Evolutionary conservation across 805 yeast genomes (phyloP), one percentile per base, ranked within the genome.

Genomic region (Brettanomyces sp.): DNA sequence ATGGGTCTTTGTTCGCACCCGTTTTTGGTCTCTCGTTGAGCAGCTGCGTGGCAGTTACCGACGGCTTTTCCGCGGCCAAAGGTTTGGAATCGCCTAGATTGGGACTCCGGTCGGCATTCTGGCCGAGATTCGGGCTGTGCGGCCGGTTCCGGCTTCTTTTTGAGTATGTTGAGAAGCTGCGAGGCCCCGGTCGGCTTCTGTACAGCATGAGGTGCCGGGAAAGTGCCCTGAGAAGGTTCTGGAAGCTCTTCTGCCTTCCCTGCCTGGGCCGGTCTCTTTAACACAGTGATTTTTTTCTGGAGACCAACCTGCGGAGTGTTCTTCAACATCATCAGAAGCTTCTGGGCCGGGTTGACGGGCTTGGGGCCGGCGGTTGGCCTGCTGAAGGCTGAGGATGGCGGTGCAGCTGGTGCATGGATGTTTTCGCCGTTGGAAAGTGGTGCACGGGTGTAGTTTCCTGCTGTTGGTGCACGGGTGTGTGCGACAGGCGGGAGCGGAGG

Each of bases 101-200:
- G 18, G 14, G 14, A n/a, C 12, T 11, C 22, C 14, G 39, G 13
- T 32, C n/a, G n/a, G 35, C 35, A 32, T 11, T 32, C 11, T 11
- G n/a, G n/a, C 13, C n/a, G n/a, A 13, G n/a, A 32, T 11, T 11
- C n/a, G 11, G 13, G n/a, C n/a, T 13, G 11, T 32, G 35, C 35
- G 11, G 13, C n/a, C 35, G 11, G 35, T 13, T 38, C 23, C 5
- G 51, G 49, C 34, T 51, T 52, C 9, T 56, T 50, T 14, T 56
- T 60, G 36, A 60, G 46, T 25, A 64, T 52, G 39, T 61, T 56
- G 45, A 66, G 47, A 30, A 66, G 43, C 47, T 64, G 62, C 42
- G 59, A 61, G 45, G 66, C 58, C 43, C 65, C 57, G 1, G 64
- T 52, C 45, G 56, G 62, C 36, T 58, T 61, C 11, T n/a, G 66